phyloP scores from a whole-genome alignment of 1,284 basidiomycete genomes.

The Tylopilus sp. region DNA sequence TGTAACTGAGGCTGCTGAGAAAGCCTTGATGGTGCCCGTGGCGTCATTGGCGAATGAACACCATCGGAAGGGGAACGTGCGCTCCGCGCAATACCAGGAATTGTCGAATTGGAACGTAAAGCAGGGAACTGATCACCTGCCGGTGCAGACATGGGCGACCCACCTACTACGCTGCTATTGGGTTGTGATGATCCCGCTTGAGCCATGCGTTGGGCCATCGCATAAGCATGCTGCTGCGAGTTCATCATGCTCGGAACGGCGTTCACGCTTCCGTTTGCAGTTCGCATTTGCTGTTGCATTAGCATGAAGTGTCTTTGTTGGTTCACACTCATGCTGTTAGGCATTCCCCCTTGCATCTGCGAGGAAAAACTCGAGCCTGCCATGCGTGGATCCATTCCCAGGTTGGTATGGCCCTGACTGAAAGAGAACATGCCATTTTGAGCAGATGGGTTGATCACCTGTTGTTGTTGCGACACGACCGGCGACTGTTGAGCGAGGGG shows the following conservation, averaged over 20 bases:
- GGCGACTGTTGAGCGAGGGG: conserved; percentile 30
- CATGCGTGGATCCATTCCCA: conserved; percentile 30
- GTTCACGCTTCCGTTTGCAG: conserved; percentile 29
- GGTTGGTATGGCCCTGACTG: conserved; percentile 23
- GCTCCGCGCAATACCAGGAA: conserved; percentile 69
- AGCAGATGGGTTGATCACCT: conserved; percentile 23
- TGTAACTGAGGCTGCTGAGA: conserved; percentile 39
- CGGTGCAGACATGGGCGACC: conserved; percentile 32
- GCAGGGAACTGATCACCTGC: conserved; percentile 36
- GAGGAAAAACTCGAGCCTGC: conserved; percentile 26
- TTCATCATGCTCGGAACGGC: conserved; percentile 30
- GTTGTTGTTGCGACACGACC: conserved; percentile 31
- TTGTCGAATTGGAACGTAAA: conserved; percentile 52
- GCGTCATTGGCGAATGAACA: conserved; percentile 56
- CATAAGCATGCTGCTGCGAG: conserved; percentile 36
- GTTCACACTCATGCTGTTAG: conserved; percentile 34
- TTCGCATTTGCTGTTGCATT: conserved; percentile 40
- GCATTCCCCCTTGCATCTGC: conserved; percentile 30
- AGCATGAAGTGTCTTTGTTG: conserved; percentile 42
- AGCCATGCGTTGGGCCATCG: conserved; percentile 40
- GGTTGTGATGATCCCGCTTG: conserved; percentile 37
- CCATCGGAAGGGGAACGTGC: conserved; percentile 66
- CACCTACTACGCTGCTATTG: conserved; percentile 23
- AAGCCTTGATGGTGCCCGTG: conserved; percentile 38
- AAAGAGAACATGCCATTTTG: conserved; percentile 36